phyloP scores from a whole-genome alignment of 345 rosid species.

The Luvunga scandens region DNA sequence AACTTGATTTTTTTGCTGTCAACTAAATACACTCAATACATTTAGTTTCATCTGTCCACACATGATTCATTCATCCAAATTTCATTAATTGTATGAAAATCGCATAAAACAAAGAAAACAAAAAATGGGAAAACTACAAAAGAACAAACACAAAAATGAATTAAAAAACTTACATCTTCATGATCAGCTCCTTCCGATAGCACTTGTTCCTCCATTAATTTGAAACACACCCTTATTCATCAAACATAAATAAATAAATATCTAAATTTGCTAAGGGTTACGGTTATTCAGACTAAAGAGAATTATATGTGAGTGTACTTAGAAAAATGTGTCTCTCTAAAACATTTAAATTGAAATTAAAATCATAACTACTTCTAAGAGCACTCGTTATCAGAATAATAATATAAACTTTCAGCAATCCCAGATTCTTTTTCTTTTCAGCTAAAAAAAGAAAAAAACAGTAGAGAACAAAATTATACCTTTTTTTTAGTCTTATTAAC shows the following conservation, averaged over 20 bases:
- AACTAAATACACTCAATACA: not conserved
- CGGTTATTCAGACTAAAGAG: too few relatives aligned
- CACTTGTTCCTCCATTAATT: slow-evolving; percentile 13
- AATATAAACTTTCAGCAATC: not conserved
- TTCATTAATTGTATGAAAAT: not conserved
- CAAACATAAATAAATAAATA: not conserved
- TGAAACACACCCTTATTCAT: not conserved
- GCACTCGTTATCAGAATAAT: not conserved
- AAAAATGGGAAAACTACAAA: not conserved
- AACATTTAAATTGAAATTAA: not conserved
- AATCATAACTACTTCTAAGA: not conserved
- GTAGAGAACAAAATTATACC: not conserved
- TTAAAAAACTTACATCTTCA: slow-evolving; percentile 8
- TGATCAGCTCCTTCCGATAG: slow-evolving; percentile 4
- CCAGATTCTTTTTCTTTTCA: not conserved
- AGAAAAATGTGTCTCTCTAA: not conserved
- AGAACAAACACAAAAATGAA: not conserved
- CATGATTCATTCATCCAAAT: not conserved
- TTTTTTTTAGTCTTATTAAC: not conserved
- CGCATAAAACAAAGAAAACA: not conserved
- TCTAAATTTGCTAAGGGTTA: not conserved
- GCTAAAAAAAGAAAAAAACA: not conserved
- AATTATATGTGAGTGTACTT: not conserved
- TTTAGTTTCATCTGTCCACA: not conserved
- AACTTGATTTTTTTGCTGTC: not conserved